Conservation (phyloP, 805 yeast genomes). For the Sungouiozyma ichnusensis region DNA sequence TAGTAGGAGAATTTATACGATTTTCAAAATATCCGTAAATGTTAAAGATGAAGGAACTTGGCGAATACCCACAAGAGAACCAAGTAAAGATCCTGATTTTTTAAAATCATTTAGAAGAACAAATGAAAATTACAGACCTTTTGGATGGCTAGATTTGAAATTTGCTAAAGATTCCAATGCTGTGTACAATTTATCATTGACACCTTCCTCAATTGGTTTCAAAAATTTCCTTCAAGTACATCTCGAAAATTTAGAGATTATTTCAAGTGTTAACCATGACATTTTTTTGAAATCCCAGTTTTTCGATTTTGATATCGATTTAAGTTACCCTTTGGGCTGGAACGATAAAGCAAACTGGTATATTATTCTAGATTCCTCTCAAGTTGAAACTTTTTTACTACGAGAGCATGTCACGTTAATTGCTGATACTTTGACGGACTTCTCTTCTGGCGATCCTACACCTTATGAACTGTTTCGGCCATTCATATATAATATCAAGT, state of each 20-base stretch:
- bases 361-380: conserved; percentile 42
- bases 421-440: conserved; percentile 66
- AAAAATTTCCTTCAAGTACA: conserved; percentile 37
- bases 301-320: conserved; percentile 44
- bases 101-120: conserved; percentile 24
- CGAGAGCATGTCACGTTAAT: conserved; percentile 74
- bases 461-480: conserved; percentile 76
- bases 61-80: conserved; percentile 76
- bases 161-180: conserved; percentile 44
- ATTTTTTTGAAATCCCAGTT: conserved; percentile 52
- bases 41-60: conserved; percentile 57
- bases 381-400: conserved; percentile 51
- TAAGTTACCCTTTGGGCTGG: conserved; percentile 74
- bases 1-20: conserved; percentile 41
- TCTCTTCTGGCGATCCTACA: conserved; percentile 57
- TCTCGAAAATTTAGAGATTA: conserved; percentile 48
- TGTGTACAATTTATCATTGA: conserved; percentile 36
- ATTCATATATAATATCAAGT: conserved; percentile 45
- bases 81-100: conserved; percentile 58
- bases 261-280: conserved; percentile 86
- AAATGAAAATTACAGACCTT: conserved; percentile 46
- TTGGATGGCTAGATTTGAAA: conserved; percentile 86
- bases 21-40: conserved; percentile 44
- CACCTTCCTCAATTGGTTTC: conserved; percentile 49
- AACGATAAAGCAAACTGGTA: conserved; percentile 67